Conservation (phyloP, 2,329 filamentous ascomycete genomes). For the Fusarium lyarnte region DNA sequence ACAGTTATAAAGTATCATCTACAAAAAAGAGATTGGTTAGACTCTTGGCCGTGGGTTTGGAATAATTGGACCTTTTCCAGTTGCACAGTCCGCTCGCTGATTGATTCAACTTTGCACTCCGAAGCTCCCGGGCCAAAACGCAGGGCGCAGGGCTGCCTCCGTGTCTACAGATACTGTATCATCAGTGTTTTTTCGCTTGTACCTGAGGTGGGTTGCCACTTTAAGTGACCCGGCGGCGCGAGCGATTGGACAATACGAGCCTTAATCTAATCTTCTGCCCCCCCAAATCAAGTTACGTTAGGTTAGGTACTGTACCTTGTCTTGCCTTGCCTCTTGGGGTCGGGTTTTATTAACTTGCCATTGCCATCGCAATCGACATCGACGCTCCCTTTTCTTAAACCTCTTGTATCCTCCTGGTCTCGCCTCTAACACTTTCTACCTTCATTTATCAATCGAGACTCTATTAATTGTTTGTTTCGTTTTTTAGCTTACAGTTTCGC, state of each 20-base stretch:
- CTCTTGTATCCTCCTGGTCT: conserved; percentile 19
- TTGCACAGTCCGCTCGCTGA: conserved; percentile 23
- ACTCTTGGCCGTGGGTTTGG: neutral
- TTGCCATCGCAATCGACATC: conserved; percentile 18
- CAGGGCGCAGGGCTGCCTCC: conserved; percentile 12
- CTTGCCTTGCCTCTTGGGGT: neutral
- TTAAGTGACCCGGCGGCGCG: conserved; percentile 23
- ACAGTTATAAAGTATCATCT: neutral
- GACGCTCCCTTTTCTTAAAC: conserved; percentile 35
- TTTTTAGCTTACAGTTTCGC: neutral
- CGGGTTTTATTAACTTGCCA: conserved; percentile 33
- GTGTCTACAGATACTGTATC: conserved; percentile 23
- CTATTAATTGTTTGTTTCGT: conserved; percentile 24
- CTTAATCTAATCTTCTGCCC: conserved; percentile 35
- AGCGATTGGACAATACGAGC: conserved; percentile 30
- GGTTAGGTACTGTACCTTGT: neutral
- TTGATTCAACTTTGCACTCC: conserved; percentile 5
- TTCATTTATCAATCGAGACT: conserved; percentile 27
- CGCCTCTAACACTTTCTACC: conserved; percentile 7
- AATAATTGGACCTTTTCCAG: conserved; percentile 8
- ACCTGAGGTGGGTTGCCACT: conserved; percentile 30
- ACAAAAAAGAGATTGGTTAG: conserved; percentile 19
- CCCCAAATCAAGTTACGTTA: conserved; percentile 20
- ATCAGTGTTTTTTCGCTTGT: conserved; percentile 18
- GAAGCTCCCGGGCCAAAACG: conserved; percentile 26